A percentile compares a stretch with the other conserved stretches of the same genome.
Conservation (phyloP, 2,329 filamentous ascomycete species). For the Magnaporthiopsis incrustans region DNA sequence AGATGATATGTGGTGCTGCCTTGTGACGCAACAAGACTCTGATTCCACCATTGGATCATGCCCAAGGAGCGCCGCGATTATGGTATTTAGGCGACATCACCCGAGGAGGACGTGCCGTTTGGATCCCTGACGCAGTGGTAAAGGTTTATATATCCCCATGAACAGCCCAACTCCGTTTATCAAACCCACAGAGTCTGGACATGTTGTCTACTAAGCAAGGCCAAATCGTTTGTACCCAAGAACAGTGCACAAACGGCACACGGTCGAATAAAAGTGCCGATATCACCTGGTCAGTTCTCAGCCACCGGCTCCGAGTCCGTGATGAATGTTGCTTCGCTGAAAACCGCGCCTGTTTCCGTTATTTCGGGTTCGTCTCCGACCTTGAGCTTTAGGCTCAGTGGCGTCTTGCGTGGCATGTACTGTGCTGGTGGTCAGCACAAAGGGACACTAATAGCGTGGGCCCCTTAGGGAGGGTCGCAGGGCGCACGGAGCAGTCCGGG, state of each 20-base stretch:
- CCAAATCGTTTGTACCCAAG: background rate
- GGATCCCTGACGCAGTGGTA: background rate
- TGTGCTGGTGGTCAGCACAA: constrained; percentile 25
- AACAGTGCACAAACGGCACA: background rate
- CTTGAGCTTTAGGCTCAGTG: constrained; percentile 71
- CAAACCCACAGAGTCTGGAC: background rate
- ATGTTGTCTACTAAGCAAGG: background rate
- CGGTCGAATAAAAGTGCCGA: background rate
- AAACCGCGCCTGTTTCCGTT: constrained; percentile 69
- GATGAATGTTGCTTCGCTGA: constrained; percentile 95
- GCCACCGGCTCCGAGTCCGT: constrained; percentile 37
- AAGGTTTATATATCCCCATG: background rate
- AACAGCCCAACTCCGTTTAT: background rate
- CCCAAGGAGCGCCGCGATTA: background rate
- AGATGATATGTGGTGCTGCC: background rate
- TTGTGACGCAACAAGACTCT: background rate
- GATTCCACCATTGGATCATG: background rate
- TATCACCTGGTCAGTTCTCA: background rate
- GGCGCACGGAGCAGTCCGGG: background rate
- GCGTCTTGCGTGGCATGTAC: constrained; percentile 60
- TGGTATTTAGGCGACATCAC: background rate
- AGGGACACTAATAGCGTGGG: background rate
- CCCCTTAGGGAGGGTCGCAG: background rate
- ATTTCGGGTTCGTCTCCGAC: constrained; percentile 69
- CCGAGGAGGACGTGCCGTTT: background rate